phyloP scores from a whole-genome alignment of 2,329 filamentous ascomycete genomes.

The Fusarium falciforme region DNA sequence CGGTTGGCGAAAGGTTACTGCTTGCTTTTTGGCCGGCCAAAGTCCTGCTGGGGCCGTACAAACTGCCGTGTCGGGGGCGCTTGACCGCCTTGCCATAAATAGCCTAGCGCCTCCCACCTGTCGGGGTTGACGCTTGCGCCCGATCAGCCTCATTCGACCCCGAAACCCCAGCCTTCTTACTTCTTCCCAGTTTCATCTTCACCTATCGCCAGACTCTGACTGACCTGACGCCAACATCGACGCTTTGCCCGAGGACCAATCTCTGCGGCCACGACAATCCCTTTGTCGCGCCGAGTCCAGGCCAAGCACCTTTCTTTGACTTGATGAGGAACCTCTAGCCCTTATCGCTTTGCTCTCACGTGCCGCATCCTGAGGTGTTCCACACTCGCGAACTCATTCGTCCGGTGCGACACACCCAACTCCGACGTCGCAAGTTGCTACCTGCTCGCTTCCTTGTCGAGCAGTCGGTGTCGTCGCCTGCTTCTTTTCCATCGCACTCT shows the following conservation, averaged over 20 bases:
- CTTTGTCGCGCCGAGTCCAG: constrained; percentile 19
- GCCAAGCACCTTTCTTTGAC: background rate
- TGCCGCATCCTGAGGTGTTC: constrained; percentile 21
- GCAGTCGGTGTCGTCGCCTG: constrained; percentile 11
- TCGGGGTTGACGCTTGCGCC: constrained; percentile 35
- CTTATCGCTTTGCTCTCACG: constrained; percentile 24
- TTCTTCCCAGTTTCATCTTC: constrained; percentile 27
- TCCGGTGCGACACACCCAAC: constrained; percentile 37
- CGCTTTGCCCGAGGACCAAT: constrained; percentile 8
- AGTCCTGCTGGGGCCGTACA: constrained; percentile 13
- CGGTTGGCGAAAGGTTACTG: background rate
- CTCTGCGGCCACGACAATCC: constrained; percentile 2
- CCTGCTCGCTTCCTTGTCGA: constrained; percentile 23
- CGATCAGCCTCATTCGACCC: constrained; percentile 43
- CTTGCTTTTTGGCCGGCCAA: constrained; percentile 27
- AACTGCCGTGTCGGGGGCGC: constrained; percentile 25
- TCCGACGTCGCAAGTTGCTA: constrained; percentile 43
- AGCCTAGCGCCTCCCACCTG: constrained; percentile 24
- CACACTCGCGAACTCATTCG: constrained; percentile 30
- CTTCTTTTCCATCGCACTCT: constrained; percentile 11
- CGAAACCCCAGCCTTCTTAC: constrained; percentile 40
- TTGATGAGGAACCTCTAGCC: background rate
- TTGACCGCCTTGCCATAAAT: constrained; percentile 41
- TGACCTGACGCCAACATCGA: background rate
- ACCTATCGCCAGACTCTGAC: constrained; percentile 4